Percentiles rank a stretch among this genome's conserved stretches.
These are phyloP conservation scores for Cucurbita pepo DNA, from an alignment of 306 rosid species.

Conservation along the genomic window DNA sequence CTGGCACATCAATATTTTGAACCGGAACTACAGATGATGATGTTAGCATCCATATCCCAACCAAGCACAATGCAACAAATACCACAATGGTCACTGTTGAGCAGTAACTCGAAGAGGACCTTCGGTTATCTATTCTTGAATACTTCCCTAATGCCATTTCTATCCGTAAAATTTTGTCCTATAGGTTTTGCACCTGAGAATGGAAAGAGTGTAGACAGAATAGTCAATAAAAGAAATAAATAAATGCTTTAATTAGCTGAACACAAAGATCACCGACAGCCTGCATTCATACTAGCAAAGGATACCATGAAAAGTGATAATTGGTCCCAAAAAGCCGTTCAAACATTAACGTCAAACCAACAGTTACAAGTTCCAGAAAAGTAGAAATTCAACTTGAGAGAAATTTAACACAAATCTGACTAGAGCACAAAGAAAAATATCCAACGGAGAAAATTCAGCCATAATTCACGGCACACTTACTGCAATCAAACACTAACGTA, in stretches of 20 bases:
- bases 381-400: background rate
- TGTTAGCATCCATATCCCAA: slow-evolving; percentile 91
- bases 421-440: background rate
- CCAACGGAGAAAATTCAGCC: background rate
- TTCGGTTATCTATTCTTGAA: slow-evolving; percentile 49
- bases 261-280: background rate
- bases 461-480: background rate
- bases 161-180: background rate
- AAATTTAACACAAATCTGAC: background rate
- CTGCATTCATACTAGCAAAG: background rate
- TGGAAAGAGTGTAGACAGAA: background rate
- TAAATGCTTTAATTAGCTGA: background rate
- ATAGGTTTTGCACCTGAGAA: background rate
- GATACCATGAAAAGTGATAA: background rate
- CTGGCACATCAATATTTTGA: slow-evolving; percentile 48
- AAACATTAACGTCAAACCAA: background rate
- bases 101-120: slow-evolving; percentile 55
- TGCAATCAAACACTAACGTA: background rate
- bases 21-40: slow-evolving; percentile 71
- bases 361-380: background rate
- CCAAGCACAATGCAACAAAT: slow-evolving; percentile 77
- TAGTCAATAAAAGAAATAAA: background rate
- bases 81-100: slow-evolving; percentile 72
- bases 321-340: background rate
- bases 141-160: slow-evolving; percentile 67